Base-by-base conservation (phyloP, 148 eudicot species). In the Cornus kousa region DNA sequence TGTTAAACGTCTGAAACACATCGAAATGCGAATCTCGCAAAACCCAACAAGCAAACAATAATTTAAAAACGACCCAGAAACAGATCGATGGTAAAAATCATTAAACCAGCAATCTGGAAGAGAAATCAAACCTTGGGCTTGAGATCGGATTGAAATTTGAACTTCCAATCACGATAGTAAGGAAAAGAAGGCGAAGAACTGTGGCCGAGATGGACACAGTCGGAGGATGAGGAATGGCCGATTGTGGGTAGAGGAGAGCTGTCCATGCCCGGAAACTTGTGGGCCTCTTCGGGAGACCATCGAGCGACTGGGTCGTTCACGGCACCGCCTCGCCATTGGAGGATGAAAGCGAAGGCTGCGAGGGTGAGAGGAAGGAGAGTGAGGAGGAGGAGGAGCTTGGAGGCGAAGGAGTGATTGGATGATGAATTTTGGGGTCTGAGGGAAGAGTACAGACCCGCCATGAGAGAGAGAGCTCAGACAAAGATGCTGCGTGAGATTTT, bases 261-360 rank as follows among this genome's bases (percentile, higher is more conserved):
- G 14, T 91, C 94, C 96, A 90, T 91, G 16, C 98, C 96, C 9
- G 98, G 96, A 50, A 93, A 91, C 71, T 79, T 81, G 78, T 83
- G 94, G 11, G 82, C 74, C 22, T 83, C 86, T 11, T 90, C 92
- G 9, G 96, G 89, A 7, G 96, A 90, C 88, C 91, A 91, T 3
- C 91, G 90, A 0, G 93, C 75, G n/a, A 87, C 78, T 5, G 97
- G 97, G 83, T 95, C 97, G 62, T 88, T 86, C 19, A 91, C 83
- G 66, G 89, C 97, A 17, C 98, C 98, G 17, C 91, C 91, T 13
- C 97, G 93, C 99, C 99, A 95, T 79, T 95, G 99, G 43, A 95
- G 94, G 77, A 88, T 62, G 71, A 95, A 95, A 6, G 99, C 99
- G 79, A 90, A 90, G 74, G 88, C 77, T 3, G 99, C 97, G 31